These are phyloP conservation scores for Xenoacremonium recifei DNA, from an alignment of 2,329 filamentous ascomycete genomes.

Conservation along the genomic window DNA sequence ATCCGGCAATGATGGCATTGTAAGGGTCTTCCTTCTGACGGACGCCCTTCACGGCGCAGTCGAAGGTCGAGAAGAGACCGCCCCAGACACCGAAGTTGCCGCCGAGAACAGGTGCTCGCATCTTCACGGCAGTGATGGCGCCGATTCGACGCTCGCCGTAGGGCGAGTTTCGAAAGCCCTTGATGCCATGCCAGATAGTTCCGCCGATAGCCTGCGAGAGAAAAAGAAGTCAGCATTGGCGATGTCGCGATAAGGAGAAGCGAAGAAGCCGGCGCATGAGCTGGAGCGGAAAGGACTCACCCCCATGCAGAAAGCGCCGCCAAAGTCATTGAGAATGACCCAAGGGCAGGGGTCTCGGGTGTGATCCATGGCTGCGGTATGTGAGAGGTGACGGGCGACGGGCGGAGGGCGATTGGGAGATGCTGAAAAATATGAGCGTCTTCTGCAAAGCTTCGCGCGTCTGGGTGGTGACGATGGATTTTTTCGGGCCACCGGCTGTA, in stretches of 20 bases:
- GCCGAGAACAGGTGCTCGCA: conserved; percentile 90
- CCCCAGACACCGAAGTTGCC: conserved; percentile 99
- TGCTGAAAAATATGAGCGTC: conserved; percentile 20
- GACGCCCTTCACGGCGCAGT: conserved; percentile 93
- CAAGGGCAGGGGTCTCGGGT: conserved; percentile 94
- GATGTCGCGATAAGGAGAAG: background rate
- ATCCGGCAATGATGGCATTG: conserved; percentile 96
- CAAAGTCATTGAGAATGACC: conserved; percentile 96
- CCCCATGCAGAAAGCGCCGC: conserved; percentile 95
- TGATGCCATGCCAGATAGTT: conserved; percentile 94
- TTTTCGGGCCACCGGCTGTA: conserved; percentile 13
- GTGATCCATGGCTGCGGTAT: conserved; percentile 71
- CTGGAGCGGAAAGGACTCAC: conserved; percentile 50
- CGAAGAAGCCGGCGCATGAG: background rate
- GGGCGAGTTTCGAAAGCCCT: conserved; percentile 86
- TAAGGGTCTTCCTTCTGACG: conserved; percentile 97
- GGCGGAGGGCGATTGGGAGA: conserved; percentile 4
- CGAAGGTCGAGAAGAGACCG: conserved; percentile 91
- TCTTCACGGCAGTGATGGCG: conserved; percentile 95
- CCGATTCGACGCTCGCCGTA: conserved; percentile 95
- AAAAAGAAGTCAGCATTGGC: conserved; percentile 2
- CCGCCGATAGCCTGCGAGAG: conserved; percentile 64
- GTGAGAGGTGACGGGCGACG: conserved; percentile 2
- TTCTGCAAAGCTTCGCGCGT: background rate
- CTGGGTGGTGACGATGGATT: conserved; percentile 7